phyloP scores from a whole-genome alignment of 148 eudicot genomes.

The Cornus controversa region DNA sequence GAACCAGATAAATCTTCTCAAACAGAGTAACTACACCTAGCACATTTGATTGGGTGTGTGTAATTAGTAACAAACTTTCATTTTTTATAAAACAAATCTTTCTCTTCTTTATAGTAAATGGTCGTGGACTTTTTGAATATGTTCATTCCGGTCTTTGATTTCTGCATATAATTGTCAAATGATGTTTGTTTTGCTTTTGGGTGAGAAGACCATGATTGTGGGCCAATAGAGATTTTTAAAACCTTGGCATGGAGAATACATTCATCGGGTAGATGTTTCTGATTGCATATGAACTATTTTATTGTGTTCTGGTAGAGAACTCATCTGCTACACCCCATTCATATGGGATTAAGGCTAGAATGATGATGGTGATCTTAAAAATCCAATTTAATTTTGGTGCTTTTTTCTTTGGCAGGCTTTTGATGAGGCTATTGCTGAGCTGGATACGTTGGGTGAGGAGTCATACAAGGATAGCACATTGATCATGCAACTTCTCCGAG shows the following conservation, averaged over 20 bases:
- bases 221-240: not conserved
- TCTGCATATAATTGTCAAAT: not conserved
- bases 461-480: conserved; percentile 78
- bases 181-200: not conserved
- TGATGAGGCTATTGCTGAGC: conserved; percentile 72
- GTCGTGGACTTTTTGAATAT: not conserved
- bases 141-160: not conserved
- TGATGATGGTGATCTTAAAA: not conserved
- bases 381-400: not conserved
- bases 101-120: no score
- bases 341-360: no score
- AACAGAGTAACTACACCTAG: no score
- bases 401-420: conserved; percentile 42
- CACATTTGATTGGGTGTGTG: not conserved
- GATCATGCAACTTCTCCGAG: conserved; percentile 76
- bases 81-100: not conserved
- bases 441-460: conserved; percentile 72
- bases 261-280: not conserved
- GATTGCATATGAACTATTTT: not conserved
- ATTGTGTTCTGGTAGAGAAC: not conserved
- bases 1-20: no score
- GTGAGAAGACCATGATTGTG: no score
- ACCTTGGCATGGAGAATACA: no score
- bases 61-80: not conserved
- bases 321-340: no score